Evolutionary conservation across 768 basidiomycete species (phyloP).

Genomic region (Cantharellus cinnabarinus): DNA sequence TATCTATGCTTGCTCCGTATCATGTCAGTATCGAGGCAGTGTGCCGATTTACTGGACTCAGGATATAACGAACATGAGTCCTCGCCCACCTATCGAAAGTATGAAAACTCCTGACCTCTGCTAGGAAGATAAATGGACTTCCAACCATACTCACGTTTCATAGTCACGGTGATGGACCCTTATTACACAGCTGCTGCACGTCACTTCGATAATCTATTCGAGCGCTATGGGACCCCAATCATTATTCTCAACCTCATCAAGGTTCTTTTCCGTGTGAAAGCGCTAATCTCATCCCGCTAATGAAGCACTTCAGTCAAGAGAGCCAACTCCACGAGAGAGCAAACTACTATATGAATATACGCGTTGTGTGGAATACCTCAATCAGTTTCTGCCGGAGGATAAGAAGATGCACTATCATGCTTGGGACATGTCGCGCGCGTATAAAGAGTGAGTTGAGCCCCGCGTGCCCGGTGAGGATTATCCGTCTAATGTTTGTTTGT

Average conservation of each 20-base stretch:
- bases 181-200: conserved; percentile 83
- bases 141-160: background rate
- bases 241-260: conserved; percentile 92
- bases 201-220: conserved; percentile 82
- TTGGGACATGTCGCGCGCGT: conserved; percentile 92
- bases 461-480: background rate
- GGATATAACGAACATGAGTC: conserved; percentile 74
- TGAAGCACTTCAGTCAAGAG: conserved; percentile 12
- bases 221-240: conserved; percentile 74
- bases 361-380: conserved; percentile 79
- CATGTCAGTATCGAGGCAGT: conserved; percentile 65
- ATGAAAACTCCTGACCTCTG: conserved; percentile 14
- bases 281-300: background rate
- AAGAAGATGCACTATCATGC: conserved; percentile 81
- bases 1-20: background rate
- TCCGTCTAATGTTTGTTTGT: background rate
- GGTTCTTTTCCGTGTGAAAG: conserved; percentile 17
- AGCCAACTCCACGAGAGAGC: conserved; percentile 51
- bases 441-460: conserved; percentile 52
- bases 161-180: conserved; percentile 85
- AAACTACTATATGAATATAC: conserved; percentile 82
- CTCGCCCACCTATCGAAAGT: conserved; percentile 94
- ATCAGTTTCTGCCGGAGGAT: conserved; percentile 76
- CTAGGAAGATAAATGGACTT: background rate
- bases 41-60: conserved; percentile 97